Conservation (phyloP, 495 filamentous ascomycete genomes). For the Penicillium argentinense region DNA sequence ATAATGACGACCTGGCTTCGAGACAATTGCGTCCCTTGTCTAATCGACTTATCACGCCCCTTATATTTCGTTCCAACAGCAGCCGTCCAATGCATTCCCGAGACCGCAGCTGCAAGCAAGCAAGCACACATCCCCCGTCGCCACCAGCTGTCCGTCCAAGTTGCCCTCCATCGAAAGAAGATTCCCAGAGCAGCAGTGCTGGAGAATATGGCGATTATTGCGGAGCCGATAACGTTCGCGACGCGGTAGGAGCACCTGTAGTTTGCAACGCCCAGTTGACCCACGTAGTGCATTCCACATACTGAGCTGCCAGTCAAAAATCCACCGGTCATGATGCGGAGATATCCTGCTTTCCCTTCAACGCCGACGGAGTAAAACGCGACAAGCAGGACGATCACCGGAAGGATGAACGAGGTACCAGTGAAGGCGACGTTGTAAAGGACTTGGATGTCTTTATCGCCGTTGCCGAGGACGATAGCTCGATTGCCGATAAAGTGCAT, state of each 20-base stretch:
- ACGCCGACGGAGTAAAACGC: slow-evolving; percentile 68
- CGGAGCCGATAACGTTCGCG: slow-evolving; percentile 64
- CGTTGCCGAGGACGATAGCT: slow-evolving; percentile 67
- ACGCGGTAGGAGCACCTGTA: slow-evolving; percentile 61
- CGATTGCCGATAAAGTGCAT: slow-evolving; percentile 88
- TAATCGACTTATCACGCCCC: slow-evolving; percentile 31
- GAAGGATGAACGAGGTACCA: slow-evolving; percentile 76
- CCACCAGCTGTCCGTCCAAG: slow-evolving; percentile 79
- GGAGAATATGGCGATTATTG: slow-evolving; percentile 68
- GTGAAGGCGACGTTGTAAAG: slow-evolving; percentile 72
- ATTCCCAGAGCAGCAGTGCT: slow-evolving; percentile 65
- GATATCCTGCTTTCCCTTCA: slow-evolving; percentile 53
- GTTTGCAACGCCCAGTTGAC: slow-evolving; percentile 78
- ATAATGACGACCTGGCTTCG: slow-evolving; percentile 62
- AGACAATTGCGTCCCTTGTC: slow-evolving; percentile 38
- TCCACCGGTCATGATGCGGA: slow-evolving; percentile 62
- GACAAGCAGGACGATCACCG: slow-evolving; percentile 67
- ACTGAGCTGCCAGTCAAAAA: slow-evolving; percentile 68
- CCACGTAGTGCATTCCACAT: slow-evolving; percentile 89
- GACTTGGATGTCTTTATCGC: slow-evolving; percentile 62
- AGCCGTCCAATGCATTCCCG: slow-evolving; percentile 88
- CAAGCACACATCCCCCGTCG: slow-evolving; percentile 65
- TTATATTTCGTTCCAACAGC: slow-evolving; percentile 67
- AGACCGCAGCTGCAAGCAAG: slow-evolving; percentile 70
- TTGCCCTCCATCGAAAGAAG: slow-evolving; percentile 75